Conservation (phyloP, 192 early-diverging fungal genomes). For the Rhizoclosmatium sp. region DNA sequence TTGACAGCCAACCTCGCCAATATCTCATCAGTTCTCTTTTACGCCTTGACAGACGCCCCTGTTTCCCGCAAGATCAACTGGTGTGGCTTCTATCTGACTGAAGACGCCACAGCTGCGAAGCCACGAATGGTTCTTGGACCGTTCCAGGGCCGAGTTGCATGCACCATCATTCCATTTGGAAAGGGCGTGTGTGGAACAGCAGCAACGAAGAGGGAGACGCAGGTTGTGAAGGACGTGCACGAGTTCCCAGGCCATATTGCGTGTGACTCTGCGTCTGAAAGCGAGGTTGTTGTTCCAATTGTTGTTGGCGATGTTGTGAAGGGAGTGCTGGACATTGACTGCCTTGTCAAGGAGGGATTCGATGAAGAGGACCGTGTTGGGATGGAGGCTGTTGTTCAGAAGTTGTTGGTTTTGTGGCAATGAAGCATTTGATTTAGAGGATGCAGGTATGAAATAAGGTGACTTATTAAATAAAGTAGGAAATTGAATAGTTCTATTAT, state of each 20-base stretch:
- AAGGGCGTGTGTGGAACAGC: constrained; percentile 92
- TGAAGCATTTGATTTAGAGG: too few species aligned
- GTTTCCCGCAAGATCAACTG: constrained; percentile 55
- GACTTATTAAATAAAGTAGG: too few species aligned
- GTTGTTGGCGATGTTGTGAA: constrained; percentile 21
- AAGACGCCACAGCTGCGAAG: constrained; percentile 35
- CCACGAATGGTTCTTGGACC: constrained; percentile 78
- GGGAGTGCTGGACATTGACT: constrained; percentile 61
- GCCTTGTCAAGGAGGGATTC: constrained; percentile 45
- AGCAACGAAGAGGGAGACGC: constrained; percentile 59
- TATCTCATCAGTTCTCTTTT: constrained; percentile 79
- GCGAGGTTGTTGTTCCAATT: constrained; percentile 89
- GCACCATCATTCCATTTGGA: constrained; percentile 82
- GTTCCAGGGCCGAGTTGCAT: constrained; percentile 86
- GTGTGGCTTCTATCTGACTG: constrained; percentile 82
- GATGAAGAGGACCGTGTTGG: constrained; percentile 48
- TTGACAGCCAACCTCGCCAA: constrained; percentile 84
- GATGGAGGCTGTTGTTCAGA: constrained; percentile 49
- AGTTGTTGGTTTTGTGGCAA: neutral
- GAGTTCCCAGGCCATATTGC: constrained; percentile 89
- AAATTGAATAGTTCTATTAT: too few species aligned
- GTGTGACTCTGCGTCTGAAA: constrained; percentile 84
- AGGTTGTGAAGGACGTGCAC: constrained; percentile 82
- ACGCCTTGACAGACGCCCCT: constrained; percentile 65
- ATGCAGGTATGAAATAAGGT: too few species aligned